Evolutionary conservation across 768 basidiomycete genomes (phyloP).

Genomic region (Sistotremastrum niveocremeum): DNA sequence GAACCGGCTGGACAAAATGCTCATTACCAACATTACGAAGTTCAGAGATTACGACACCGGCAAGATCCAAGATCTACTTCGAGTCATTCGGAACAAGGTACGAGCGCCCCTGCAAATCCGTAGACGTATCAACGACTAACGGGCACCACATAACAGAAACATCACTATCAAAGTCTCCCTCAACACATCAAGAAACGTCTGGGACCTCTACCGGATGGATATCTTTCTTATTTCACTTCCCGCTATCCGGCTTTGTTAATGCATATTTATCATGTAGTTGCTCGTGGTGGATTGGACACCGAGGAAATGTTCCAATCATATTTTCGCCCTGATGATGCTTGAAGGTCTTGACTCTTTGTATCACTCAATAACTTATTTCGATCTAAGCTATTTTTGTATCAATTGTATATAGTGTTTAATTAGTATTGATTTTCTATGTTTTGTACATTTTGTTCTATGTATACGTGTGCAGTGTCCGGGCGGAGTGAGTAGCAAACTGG

Average conservation of each 20-base stretch:
- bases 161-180: constrained; percentile 95
- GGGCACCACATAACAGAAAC: constrained; percentile 46
- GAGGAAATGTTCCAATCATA: constrained; percentile 90
- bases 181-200: constrained; percentile 80
- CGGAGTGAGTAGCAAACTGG: too few species aligned
- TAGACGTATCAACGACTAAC: not conserved
- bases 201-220: constrained; percentile 86
- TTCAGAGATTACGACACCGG: constrained; percentile 92
- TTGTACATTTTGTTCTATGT: too few species aligned
- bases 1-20: constrained; percentile 67
- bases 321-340: constrained; percentile 52
- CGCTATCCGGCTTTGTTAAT: constrained; percentile 88
- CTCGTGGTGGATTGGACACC: constrained; percentile 49
- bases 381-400: too few species aligned
- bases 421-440: too few species aligned
- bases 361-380: too few species aligned
- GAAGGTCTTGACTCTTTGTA: too few species aligned
- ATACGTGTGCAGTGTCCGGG: too few species aligned
- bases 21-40: constrained; percentile 91
- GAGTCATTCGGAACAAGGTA: constrained; percentile 93
- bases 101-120: constrained; percentile 11
- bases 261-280: constrained; percentile 80
- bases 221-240: constrained; percentile 82
- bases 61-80: constrained; percentile 81
- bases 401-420: too few species aligned